These are phyloP conservation scores for Ceratocystis variospora DNA, from an alignment of 2,329 filamentous ascomycete species.

Conservation along the genomic window DNA sequence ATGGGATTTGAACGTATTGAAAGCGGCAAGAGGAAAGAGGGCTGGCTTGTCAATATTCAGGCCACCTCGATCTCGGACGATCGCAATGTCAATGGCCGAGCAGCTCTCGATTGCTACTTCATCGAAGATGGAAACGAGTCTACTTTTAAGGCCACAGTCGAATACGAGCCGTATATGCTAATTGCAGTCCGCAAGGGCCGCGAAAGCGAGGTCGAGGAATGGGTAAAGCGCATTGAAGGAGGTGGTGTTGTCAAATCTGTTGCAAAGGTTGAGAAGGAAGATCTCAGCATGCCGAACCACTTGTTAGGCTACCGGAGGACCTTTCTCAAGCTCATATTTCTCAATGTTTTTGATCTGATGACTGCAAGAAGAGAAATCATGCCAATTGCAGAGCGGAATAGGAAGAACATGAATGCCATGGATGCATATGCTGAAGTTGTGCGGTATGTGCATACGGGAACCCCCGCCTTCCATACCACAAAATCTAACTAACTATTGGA, in stretches of 20 bases:
- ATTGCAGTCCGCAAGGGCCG: constrained; percentile 77
- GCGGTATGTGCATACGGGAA: constrained; percentile 41
- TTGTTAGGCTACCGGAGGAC: constrained; percentile 78
- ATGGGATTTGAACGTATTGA: constrained; percentile 94
- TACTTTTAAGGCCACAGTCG: constrained; percentile 89
- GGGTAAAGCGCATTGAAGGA: constrained; percentile 62
- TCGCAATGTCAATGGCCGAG: constrained; percentile 66
- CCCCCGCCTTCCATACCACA: background rate
- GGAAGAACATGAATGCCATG: constrained; percentile 90
- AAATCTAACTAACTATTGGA: constrained; percentile 18
- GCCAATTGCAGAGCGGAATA: constrained; percentile 91
- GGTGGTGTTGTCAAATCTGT: constrained; percentile 73
- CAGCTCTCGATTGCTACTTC: constrained; percentile 94
- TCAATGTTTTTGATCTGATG: constrained; percentile 75
- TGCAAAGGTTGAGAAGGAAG: constrained; percentile 74
- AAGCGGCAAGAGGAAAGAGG: constrained; percentile 62
- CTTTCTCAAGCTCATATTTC: constrained; percentile 75
- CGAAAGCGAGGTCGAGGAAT: constrained; percentile 92
- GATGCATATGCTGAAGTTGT: constrained; percentile 96
- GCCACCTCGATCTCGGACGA: constrained; percentile 78
- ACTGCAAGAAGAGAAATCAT: constrained; percentile 71
- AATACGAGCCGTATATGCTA: constrained; percentile 94
- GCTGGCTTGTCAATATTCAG: constrained; percentile 94
- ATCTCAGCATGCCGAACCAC: constrained; percentile 90
- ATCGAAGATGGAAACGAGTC: constrained; percentile 58